Evolutionary conservation across 257 asterid species (phyloP), one percentile per base, ranked within the genome.

Genomic region (Lycium ferocissimum): DNA sequence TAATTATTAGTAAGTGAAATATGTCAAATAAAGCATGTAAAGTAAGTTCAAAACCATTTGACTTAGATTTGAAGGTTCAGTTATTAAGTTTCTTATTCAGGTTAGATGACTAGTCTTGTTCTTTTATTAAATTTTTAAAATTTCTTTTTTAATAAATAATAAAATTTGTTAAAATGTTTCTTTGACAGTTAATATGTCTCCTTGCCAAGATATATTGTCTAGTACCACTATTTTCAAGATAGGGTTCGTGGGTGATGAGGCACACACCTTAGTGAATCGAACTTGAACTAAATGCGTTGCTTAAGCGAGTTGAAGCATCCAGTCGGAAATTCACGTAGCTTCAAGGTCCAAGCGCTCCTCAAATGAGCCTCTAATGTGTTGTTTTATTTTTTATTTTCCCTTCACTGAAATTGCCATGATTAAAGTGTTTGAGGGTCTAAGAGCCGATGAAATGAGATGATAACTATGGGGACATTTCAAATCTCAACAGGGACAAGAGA

Each of bases 11-110:
- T 73, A 73, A 49, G 81, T 47, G 61, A 73, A 73, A 20, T 20
- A 47, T 73, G 38, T 73, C 59, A 11, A 22, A 47, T 73, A 73
- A 6, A 73, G 58, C 59, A 73, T 73, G 20, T 6, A 20, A 45
- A 47, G 81, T 73, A 47, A 73, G 80, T 20, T 73, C 11, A 73
- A 47, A 73, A 47, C 43, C 72, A 65, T 12, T 33, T 66, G 73
- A 35, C 33, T 13, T 33, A 7, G 73, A 26, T 66, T 5, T 37
- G 20, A 35, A 66, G 47, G 13, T 66, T 66, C 47, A 66, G 73
- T 66, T 66, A 26, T 12, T 37, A 66, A 13, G 5, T 66, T 66
- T 66, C 73, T 66, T 5, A 35, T 12, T 35, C 18, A 37, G 47
- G n/a, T 66, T 66, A 33, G 43, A 35, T 66, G 47, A 66, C 5